These are phyloP conservation scores for Bipolaris bicolor DNA, from an alignment of 2,329 filamentous ascomycete genomes.

Conservation along the genomic window DNA sequence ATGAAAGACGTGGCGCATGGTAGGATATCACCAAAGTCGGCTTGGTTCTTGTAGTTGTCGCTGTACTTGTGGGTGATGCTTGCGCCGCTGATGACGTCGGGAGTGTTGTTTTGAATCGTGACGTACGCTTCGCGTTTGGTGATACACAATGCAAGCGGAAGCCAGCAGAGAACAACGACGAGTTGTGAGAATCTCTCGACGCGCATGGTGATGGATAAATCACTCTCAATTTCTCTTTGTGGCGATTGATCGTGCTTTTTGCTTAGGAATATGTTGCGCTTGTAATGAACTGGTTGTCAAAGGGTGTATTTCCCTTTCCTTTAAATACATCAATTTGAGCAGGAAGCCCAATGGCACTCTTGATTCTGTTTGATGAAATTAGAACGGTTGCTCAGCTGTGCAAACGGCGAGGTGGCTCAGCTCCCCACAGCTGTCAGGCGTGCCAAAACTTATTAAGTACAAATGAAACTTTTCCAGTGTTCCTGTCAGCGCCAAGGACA, in stretches of 20 bases:
- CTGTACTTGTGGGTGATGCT: constrained; percentile 18
- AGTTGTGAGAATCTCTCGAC: background rate
- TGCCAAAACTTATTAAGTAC: background rate
- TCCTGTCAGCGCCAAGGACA: background rate
- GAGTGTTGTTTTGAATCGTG: constrained; percentile 19
- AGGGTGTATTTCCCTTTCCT: background rate
- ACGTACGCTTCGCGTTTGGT: constrained; percentile 13
- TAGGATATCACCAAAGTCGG: constrained; percentile 2
- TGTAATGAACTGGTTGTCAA: background rate
- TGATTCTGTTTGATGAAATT: background rate
- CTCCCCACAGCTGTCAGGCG: background rate
- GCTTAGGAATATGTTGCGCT: background rate
- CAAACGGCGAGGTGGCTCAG: background rate
- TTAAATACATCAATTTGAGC: background rate
- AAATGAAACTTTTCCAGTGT: background rate
- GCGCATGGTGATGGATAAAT: background rate
- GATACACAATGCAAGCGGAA: constrained; percentile 7
- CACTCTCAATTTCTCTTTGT: background rate
- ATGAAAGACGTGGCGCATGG: background rate
- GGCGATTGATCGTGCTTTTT: background rate
- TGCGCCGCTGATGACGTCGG: constrained; percentile 12
- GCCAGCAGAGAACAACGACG: constrained; percentile 5
- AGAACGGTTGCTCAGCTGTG: background rate
- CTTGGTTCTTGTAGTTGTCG: constrained; percentile 14
- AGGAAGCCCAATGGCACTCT: background rate